phyloP scores from a whole-genome alignment of 805 yeast species.

The Lipomyces yamanashiensis region DNA sequence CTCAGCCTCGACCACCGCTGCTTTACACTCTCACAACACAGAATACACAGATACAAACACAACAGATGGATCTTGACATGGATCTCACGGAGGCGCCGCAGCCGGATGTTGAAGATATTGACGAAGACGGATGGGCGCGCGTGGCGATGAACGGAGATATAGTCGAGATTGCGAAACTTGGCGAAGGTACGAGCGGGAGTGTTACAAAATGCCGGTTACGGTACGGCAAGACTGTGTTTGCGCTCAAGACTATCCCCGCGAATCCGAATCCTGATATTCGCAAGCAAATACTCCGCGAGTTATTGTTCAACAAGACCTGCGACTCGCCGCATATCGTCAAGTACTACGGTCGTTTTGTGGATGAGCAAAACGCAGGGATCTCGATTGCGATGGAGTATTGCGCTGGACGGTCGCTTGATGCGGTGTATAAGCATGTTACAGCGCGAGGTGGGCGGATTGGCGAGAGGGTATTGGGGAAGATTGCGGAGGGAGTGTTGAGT shows the following conservation, averaged over 20 bases:
- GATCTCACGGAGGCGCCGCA: background rate
- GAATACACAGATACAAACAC: background rate
- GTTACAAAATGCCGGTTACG: constrained; percentile 77
- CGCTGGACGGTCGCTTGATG: constrained; percentile 90
- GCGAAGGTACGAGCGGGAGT: constrained; percentile 95
- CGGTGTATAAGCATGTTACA: constrained; percentile 79
- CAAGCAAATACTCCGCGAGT: constrained; percentile 86
- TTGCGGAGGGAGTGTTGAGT: constrained; percentile 80
- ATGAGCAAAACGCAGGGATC: constrained; percentile 75
- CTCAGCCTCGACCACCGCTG: constrained; percentile 4
- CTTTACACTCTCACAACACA: background rate
- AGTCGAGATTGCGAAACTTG: constrained; percentile 69
- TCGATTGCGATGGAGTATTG: constrained; percentile 97
- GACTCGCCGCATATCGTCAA: constrained; percentile 82
- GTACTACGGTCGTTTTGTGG: constrained; percentile 89
- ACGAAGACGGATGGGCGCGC: constrained; percentile 75
- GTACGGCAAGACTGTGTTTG: constrained; percentile 70
- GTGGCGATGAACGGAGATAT: constrained; percentile 63
- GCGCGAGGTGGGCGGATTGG: constrained; percentile 83
- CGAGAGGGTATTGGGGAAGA: constrained; percentile 88
- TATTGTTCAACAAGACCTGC: constrained; percentile 85
- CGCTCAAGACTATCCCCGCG: constrained; percentile 74
- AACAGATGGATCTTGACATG: background rate
- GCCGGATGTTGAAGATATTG: constrained; percentile 57
- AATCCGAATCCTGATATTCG: constrained; percentile 86